Evolutionary conservation across 2,329 filamentous ascomycete genomes (phyloP).

Genomic region (Cytospora chrysosperma): DNA sequence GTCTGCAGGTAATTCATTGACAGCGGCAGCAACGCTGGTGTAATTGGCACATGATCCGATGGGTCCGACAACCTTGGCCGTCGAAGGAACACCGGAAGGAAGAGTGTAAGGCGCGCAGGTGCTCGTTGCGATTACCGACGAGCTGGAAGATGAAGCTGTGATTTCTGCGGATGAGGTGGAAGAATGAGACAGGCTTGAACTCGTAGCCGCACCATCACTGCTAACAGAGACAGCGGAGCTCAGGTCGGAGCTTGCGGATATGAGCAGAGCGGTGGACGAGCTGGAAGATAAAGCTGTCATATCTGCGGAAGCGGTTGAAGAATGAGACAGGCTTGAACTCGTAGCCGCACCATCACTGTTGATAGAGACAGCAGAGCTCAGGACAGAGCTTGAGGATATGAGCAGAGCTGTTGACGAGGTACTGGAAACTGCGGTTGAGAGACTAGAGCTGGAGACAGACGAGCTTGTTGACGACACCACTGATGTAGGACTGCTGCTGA

Average conservation of each 20-base stretch:
- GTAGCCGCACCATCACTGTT: neutral
- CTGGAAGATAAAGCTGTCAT: too few relatives aligned
- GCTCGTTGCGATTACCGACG: neutral
- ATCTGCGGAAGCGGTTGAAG: too few relatives aligned
- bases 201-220: neutral
- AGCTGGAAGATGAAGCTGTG: neutral
- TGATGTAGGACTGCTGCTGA: neutral
- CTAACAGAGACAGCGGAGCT: neutral
- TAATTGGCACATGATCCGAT: conserved; percentile 28
- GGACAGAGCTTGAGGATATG: neutral
- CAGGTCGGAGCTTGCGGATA: neutral
- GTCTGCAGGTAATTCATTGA: conserved; percentile 45
- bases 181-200: neutral
- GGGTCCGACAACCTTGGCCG: conserved; percentile 23
- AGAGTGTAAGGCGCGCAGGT: neutral
- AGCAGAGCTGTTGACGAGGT: neutral
- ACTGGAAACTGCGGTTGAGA: neutral
- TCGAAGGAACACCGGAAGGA: conserved; percentile 14
- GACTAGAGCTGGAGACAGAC: neutral
- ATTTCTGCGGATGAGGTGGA: neutral
- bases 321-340: neutral
- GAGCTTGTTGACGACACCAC: neutral
- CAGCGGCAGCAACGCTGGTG: conserved; percentile 42
- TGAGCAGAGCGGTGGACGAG: neutral
- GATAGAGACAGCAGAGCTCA: neutral